phyloP scores from a whole-genome alignment of 2,329 filamentous ascomycete species.

The Ustilaginoidea virens region DNA sequence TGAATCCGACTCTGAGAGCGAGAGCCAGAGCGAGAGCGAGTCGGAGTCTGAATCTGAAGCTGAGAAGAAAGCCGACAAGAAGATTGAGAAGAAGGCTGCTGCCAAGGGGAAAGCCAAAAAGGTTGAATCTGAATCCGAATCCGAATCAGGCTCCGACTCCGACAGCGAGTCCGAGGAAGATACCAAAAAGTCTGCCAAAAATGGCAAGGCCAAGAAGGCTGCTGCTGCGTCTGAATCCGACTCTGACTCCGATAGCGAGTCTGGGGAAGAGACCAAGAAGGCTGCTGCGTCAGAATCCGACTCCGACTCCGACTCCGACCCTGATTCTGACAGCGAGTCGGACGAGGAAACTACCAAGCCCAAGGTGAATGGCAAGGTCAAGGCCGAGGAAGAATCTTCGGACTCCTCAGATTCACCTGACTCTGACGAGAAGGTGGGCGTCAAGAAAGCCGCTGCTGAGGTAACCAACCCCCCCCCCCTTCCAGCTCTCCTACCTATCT shows the following conservation, averaged over 20 bases:
- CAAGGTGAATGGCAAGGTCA: constrained; percentile 6
- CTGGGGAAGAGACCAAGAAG: no score
- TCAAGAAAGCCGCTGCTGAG: constrained; percentile 13
- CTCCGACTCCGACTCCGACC: constrained; percentile 11
- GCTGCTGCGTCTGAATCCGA: constrained; percentile 13
- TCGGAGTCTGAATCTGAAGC: constrained; percentile 11
- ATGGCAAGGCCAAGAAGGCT: constrained; percentile 12
- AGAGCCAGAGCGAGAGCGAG: constrained; percentile 7
- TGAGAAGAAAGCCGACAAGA: constrained; percentile 19
- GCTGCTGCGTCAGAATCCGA: constrained; percentile 17
- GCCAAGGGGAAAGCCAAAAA: constrained; percentile 12
- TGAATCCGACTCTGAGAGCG: constrained; percentile 21
- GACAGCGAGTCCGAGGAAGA: constrained; percentile 23
- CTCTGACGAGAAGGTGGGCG: constrained; percentile 14
- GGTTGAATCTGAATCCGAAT: constrained; percentile 9
- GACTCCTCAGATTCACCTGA: constrained; percentile 14
- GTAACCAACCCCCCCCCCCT: no score
- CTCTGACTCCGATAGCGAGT: constrained; percentile 14
- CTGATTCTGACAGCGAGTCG: constrained; percentile 21
- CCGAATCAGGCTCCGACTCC: constrained; percentile 20
- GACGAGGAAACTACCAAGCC: constrained; percentile 18
- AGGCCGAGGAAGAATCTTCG: constrained; percentile 14
- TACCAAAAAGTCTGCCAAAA: constrained; percentile 12
- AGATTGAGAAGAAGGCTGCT: constrained; percentile 9
- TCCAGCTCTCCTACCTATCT: neutral